These are phyloP conservation scores for Ilyonectria sp. DNA, from an alignment of 2,329 filamentous ascomycete species.

Conservation along the genomic window DNA sequence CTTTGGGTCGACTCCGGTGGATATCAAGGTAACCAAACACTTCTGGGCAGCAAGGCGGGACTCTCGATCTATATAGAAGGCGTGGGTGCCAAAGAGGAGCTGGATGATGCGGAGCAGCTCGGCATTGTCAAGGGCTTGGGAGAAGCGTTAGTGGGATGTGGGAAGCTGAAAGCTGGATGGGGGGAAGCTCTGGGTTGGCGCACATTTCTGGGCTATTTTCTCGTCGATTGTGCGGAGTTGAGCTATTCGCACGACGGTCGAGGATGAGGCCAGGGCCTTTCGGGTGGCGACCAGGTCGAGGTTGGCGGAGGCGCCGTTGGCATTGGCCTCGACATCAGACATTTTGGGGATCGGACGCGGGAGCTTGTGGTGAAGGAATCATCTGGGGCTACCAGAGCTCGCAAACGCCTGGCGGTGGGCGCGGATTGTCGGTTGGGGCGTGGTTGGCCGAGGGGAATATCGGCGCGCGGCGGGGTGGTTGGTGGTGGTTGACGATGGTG, in stretches of 20 bases:
- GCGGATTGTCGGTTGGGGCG: conserved; percentile 31
- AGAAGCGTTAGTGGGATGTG: conserved; percentile 37
- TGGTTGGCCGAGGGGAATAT: conserved; percentile 13
- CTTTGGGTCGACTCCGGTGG: conserved; percentile 66
- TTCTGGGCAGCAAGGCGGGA: conserved; percentile 88
- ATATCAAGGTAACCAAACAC: conserved; percentile 81
- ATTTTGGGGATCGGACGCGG: conserved; percentile 50
- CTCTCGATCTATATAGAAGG: conserved; percentile 86
- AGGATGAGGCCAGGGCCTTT: conserved; percentile 72
- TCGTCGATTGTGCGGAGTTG: conserved; percentile 72
- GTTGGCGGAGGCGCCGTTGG: conserved; percentile 56
- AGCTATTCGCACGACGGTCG: conserved; percentile 69
- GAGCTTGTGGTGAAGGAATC: conserved; percentile 46
- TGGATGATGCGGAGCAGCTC: conserved; percentile 72
- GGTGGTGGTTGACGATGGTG: conserved; percentile 18
- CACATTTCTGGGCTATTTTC: conserved; percentile 69
- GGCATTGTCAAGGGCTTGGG: conserved; percentile 63
- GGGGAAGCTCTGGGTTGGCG: conserved; percentile 36
- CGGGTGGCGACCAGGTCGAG: conserved; percentile 67
- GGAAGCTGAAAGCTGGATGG: conserved; percentile 18
- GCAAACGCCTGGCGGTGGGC: conserved; percentile 33
- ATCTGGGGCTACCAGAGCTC: conserved; percentile 53
- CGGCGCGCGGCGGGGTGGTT: conserved; percentile 6
- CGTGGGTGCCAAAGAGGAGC: conserved; percentile 88
- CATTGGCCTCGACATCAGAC: conserved; percentile 59